phyloP scores from a whole-genome alignment of 768 basidiomycete species.

The Phylloporus sp. region DNA sequence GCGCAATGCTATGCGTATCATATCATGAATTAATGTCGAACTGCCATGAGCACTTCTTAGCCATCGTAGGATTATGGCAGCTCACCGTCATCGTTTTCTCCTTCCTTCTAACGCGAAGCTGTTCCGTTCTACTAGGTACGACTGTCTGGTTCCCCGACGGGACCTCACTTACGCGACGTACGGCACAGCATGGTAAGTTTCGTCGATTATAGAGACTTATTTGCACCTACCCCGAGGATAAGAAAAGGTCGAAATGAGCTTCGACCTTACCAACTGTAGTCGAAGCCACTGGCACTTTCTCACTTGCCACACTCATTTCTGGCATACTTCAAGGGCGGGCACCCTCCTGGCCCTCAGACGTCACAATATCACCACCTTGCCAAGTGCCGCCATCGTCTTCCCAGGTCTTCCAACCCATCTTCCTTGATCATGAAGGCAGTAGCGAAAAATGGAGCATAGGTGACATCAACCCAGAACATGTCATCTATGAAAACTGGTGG shows the following conservation, averaged over 20 bases:
- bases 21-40: too few species aligned
- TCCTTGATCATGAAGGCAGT: background rate
- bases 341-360: background rate
- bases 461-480: background rate
- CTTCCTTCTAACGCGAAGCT: too few species aligned
- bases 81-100: too few species aligned
- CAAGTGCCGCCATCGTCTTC: background rate
- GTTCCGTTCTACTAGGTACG: too few species aligned
- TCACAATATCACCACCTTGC: background rate
- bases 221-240: background rate
- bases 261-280: constrained; percentile 3
- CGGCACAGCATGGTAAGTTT: too few species aligned
- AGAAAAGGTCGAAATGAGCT: background rate
- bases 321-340: constrained; percentile 1
- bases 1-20: too few species aligned
- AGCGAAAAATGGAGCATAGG: background rate
- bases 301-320: background rate
- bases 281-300: background rate
- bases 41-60: too few species aligned
- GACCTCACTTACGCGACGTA: too few species aligned
- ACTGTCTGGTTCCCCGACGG: too few species aligned
- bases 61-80: too few species aligned
- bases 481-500: background rate
- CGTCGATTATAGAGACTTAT: too few species aligned
- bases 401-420: background rate